Base-by-base conservation (phyloP, 2,329 filamentous ascomycete species). In the Scorias spongiosa region DNA sequence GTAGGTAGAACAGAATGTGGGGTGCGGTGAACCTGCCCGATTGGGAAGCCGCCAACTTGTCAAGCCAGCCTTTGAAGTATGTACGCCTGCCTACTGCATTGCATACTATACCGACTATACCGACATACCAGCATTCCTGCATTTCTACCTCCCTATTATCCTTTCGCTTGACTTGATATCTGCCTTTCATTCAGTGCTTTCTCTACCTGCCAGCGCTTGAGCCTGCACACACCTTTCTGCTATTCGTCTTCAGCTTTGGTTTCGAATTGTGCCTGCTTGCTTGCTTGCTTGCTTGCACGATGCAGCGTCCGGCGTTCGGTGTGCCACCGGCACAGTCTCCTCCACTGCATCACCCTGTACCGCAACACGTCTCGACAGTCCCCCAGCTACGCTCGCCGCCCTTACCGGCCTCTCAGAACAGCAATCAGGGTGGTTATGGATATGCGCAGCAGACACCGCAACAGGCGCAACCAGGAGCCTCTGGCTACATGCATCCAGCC, bases 351-450 rank as follows among this genome's bases (percentile, higher is more conserved):
- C 91, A 96, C 63, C 91, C 91, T 46, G 87, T 96, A 46, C 91
- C 91, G 49, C 91, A 98, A 66, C 91, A 98, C 72, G 89, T 96
- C 57, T 96, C 91, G 60, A 93, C 88, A 46, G 91, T 98, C 41
- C 91, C 91, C 39, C 91, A 96, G 68, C 79, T 98, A 63, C 81
- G 93, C 64, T 96, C 91, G 46, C 91, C 91, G 48, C 89, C 84
- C 46, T 84, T 86, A 48, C 88, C 85, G 32, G 73, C 74, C 42
- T 76, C 78, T 46, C 78, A 80, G 45, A 81, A 84, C 58, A 74
- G 77, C 30, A 75, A 78, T 53, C 72, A 74, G 49, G 69, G 71
- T 49, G 71, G 74, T 52, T 80, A 81, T 66, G 78, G 80, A 42
- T 87, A 84, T 57, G 55, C 52, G 14, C 52, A 54, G 34, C 46